Evolutionary conservation across 2,329 filamentous ascomycete genomes (phyloP).

Genomic region (Cladophialophora chaetospira): DNA sequence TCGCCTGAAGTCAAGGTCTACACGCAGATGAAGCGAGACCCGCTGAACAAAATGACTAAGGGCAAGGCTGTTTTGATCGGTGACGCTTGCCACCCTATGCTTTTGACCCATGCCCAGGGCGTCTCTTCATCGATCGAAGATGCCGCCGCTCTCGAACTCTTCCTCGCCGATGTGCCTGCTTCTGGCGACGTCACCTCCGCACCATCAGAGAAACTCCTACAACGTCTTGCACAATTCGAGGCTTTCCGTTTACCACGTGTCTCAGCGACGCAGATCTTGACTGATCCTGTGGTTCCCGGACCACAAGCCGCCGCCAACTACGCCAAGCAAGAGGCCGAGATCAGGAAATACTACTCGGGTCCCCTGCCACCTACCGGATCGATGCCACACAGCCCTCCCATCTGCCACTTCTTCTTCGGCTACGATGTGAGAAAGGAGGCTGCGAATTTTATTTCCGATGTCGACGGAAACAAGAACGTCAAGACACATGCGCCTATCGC

Average conservation of each 20-base stretch:
- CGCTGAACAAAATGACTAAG: conserved; percentile 50
- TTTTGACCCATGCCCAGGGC: conserved; percentile 33
- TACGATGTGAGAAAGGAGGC: conserved; percentile 33
- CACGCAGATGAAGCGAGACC: conserved; percentile 33
- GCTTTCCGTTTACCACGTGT: conserved; percentile 28
- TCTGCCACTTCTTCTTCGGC: conserved; percentile 33
- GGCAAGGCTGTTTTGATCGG: conserved; percentile 61
- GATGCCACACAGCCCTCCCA: conserved; percentile 30
- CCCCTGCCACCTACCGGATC: conserved; percentile 30
- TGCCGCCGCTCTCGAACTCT: conserved; percentile 31
- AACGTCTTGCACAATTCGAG: conserved; percentile 30
- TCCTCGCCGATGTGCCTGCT: conserved; percentile 27
- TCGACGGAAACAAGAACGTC: conserved; percentile 6
- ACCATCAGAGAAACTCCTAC: conserved; percentile 26
- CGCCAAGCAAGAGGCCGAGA: conserved; percentile 30
- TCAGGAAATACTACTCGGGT: conserved; percentile 33
- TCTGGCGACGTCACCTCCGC: conserved; percentile 14
- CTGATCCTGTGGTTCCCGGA: conserved; percentile 31
- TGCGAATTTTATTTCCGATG: conserved; percentile 16
- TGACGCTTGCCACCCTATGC: conserved; percentile 52
- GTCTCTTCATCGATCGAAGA: conserved; percentile 33
- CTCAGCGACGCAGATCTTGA: conserved; percentile 33
- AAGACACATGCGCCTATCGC: not conserved
- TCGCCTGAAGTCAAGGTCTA: conserved; percentile 33
- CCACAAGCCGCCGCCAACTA: conserved; percentile 31